Percentiles rank a stretch among this genome's conserved stretches.
phyloP scores from a whole-genome alignment of 495 filamentous ascomycete genomes.

The Amniculicola lignicola region DNA sequence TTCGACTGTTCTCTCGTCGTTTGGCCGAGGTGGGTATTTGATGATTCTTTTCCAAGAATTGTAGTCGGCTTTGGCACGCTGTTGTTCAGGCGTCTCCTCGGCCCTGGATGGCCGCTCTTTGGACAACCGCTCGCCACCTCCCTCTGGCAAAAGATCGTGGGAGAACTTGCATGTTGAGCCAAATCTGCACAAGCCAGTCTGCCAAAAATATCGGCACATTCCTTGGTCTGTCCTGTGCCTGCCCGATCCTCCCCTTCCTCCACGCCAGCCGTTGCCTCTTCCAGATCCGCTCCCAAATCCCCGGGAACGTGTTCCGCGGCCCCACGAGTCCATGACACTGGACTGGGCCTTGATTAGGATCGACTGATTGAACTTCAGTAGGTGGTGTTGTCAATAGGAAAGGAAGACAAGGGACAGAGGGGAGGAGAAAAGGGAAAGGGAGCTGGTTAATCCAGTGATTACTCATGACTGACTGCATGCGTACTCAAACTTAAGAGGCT shows the following conservation, averaged over 20 bases:
- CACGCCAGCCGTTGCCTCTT: neutral
- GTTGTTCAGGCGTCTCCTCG: constrained; percentile 8
- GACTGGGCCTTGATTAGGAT: no score
- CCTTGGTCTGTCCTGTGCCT: neutral
- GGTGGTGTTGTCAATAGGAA: no score
- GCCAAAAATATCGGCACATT: constrained; percentile 1
- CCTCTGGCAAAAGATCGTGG: neutral
- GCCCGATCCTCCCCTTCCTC: neutral
- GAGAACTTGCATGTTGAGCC: constrained; percentile 11
- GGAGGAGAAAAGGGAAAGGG: no score
- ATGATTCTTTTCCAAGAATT: constrained; percentile 3
- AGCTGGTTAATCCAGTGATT: no score
- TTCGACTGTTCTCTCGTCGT: constrained; percentile 1
- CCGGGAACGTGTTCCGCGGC: no score
- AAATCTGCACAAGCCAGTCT: constrained; percentile 5
- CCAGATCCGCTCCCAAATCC: neutral
- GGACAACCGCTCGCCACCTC: neutral
- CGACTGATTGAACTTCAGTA: no score
- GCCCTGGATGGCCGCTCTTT: neutral
- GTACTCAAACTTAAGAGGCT: no score
- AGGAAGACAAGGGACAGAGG: no score
- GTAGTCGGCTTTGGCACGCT: constrained; percentile 3
- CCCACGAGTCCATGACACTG: no score
- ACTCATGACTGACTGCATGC: no score
- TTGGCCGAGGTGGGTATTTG: neutral